phyloP scores from a whole-genome alignment of 73 alveolate species.

The Tetrahymena thermophila region DNA sequence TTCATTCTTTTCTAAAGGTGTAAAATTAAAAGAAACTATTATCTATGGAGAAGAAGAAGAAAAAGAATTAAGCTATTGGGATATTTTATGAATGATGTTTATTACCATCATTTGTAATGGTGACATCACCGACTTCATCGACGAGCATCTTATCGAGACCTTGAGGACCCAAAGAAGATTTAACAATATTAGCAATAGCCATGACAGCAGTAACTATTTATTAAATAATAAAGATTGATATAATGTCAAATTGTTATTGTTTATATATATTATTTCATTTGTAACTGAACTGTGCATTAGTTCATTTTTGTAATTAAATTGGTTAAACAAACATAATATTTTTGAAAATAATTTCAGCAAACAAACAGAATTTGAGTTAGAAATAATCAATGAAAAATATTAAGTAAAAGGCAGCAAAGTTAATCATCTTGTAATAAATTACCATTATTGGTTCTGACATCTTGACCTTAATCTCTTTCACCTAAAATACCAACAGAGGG shows the following conservation, averaged over 20 bases:
- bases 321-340: no score
- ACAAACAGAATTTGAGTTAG: background rate
- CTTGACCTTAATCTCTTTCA: slow-evolving; percentile 91
- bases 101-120: slow-evolving; percentile 92
- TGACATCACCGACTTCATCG: slow-evolving; percentile 98
- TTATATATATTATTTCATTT: background rate
- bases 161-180: slow-evolving; percentile 98
- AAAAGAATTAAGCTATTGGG: background rate
- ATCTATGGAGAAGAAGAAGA: background rate
- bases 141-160: slow-evolving; percentile 99
- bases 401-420: background rate
- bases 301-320: background rate
- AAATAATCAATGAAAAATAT: background rate
- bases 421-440: background rate
- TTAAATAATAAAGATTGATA: background rate
- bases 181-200: slow-evolving; percentile 93
- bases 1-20: background rate
- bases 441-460: slow-evolving; percentile 83
- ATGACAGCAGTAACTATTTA: slow-evolving; percentile 55
- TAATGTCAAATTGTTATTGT: background rate
- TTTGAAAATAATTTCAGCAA: background rate
- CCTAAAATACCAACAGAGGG: slow-evolving; percentile 82
- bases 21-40: background rate
- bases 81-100: background rate
- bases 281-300: background rate